These are phyloP conservation scores for Mrakiaceae sp. DNA, from an alignment of 1,284 basidiomycete species.

Conservation along the genomic window DNA sequence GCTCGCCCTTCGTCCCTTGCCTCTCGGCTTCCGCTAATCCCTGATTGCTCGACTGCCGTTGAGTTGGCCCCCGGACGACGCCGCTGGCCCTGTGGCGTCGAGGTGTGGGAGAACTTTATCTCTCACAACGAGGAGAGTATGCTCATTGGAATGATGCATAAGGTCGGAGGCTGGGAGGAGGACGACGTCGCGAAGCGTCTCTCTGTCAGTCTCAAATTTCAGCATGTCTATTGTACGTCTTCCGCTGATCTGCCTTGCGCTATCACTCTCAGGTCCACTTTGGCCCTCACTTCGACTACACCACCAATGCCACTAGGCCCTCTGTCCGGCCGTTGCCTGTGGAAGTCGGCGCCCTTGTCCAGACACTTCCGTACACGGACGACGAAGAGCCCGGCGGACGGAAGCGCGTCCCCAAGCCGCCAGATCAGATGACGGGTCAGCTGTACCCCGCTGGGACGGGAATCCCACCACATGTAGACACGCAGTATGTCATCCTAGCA, in stretches of 20 bases:
- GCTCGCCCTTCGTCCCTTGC: slow-evolving; percentile 1
- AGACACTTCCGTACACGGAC: slow-evolving; percentile 2
- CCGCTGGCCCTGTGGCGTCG: slow-evolving; percentile 12
- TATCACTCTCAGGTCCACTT: slow-evolving; percentile 7
- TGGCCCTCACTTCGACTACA: slow-evolving; percentile 16
- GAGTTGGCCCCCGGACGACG: slow-evolving; percentile 7
- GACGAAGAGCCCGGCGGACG: not conserved
- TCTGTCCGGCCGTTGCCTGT: not conserved
- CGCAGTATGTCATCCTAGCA: not conserved
- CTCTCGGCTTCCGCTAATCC: slow-evolving; percentile 2
- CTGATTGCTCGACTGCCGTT: slow-evolving; percentile 5
- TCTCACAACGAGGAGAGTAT: slow-evolving; percentile 5
- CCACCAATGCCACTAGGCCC: slow-evolving; percentile 4
- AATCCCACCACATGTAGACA: slow-evolving; percentile 15
- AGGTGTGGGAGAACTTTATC: slow-evolving; percentile 16
- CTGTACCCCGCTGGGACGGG: slow-evolving; percentile 13
- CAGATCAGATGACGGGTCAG: slow-evolving; percentile 17
- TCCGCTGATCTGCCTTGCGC: not conserved
- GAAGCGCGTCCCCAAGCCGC: no score
- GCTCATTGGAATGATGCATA: slow-evolving; percentile 11
- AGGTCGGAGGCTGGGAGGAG: slow-evolving; percentile 3
- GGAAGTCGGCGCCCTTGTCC: not conserved
- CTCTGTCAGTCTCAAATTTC: not conserved
- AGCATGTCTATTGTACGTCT: not conserved
- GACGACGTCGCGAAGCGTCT: slow-evolving; percentile 8